phyloP scores from a whole-genome alignment of 805 yeast genomes.

The Soucietia sequanensis region DNA sequence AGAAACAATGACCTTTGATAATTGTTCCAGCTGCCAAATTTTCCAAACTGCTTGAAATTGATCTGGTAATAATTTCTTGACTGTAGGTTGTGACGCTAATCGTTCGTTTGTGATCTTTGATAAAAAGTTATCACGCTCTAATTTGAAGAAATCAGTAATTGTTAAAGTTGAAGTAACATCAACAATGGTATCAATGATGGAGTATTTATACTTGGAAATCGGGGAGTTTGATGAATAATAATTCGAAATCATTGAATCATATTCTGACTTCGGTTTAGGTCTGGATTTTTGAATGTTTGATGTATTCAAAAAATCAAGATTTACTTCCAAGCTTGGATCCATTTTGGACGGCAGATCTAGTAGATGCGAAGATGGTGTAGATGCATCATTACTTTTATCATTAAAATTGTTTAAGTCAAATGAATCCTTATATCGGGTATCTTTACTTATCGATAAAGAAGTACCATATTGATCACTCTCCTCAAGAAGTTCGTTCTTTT shows the following conservation, averaged over 20 bases:
- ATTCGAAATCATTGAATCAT: constrained; percentile 14
- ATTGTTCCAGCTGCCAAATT: constrained; percentile 26
- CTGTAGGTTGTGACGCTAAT: constrained; percentile 2
- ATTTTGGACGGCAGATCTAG: too few relatives aligned
- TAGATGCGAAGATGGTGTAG: too few relatives aligned
- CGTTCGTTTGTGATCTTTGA: constrained; percentile 4
- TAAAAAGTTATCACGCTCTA: neutral
- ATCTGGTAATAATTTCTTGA: constrained; percentile 24
- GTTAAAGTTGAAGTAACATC: neutral
- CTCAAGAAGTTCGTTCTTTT: neutral
- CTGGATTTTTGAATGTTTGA: too few relatives aligned
- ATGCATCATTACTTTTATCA: too few relatives aligned
- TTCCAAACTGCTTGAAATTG: constrained; percentile 33
- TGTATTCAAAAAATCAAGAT: too few relatives aligned
- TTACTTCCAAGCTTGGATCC: too few relatives aligned
- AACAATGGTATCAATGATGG: constrained; percentile 16
- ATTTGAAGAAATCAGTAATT: neutral
- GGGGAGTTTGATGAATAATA: constrained; percentile 19
- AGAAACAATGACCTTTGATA: constrained; percentile 24
- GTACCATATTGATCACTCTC: neutral
- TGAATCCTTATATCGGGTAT: neutral
- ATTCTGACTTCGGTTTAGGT: constrained; percentile 13
- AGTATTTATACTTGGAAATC: constrained; percentile 13
- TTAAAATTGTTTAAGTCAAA: neutral
- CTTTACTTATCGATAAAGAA: neutral